Conservation (phyloP, 441 rosid species). For the Pelargonium cotyledonis region DNA sequence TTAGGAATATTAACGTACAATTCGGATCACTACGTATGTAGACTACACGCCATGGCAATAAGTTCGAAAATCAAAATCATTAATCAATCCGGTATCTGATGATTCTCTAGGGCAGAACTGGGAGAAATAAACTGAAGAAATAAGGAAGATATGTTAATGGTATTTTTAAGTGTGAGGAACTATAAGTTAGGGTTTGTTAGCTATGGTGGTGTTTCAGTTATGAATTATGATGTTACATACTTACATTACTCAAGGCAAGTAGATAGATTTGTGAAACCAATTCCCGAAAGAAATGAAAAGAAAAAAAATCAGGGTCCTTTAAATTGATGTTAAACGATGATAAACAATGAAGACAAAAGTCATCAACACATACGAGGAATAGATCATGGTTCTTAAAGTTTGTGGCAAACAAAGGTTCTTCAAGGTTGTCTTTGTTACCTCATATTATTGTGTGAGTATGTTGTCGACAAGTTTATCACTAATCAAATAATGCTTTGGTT, state of each 20-base stretch:
- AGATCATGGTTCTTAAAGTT: not conserved
- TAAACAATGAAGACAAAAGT: not conserved
- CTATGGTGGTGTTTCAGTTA: not conserved
- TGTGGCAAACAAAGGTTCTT: not conserved
- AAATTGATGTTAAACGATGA: not conserved
- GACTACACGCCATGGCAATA: not conserved
- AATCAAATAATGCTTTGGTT: not conserved
- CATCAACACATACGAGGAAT: too few species aligned
- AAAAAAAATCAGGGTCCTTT: not conserved
- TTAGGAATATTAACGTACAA: not conserved
- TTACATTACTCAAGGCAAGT: not conserved
- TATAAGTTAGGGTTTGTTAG: not conserved
- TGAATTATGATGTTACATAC: not conserved
- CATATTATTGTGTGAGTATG: not conserved
- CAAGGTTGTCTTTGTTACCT: not conserved
- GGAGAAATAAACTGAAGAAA: not conserved
- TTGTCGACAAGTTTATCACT: not conserved
- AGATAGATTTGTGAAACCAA: not conserved
- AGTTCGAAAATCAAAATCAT: not conserved
- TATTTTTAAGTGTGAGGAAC: not conserved
- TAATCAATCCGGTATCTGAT: too few species aligned
- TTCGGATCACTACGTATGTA: not conserved
- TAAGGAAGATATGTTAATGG: not conserved
- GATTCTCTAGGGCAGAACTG: not conserved
- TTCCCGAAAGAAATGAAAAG: not conserved